Conservation (phyloP, 352 stramenopile genomes). For the Pythium rishiriense region DNA sequence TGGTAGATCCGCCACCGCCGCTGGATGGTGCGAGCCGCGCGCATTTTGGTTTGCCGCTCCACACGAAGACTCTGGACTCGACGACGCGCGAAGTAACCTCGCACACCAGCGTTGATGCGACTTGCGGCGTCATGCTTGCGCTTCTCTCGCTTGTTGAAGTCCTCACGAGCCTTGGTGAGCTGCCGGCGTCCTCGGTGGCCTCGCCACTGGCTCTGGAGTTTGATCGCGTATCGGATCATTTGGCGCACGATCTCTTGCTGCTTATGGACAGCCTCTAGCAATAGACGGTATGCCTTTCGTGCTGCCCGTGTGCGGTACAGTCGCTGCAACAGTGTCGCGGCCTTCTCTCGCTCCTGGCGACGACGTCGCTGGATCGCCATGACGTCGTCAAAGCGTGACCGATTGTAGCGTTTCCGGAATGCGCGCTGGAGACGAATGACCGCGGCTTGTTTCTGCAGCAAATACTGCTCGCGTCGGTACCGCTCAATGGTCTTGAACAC, state of each 20-base stretch:
- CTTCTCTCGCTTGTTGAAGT: slow-evolving; percentile 35
- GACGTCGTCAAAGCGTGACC: slow-evolving; percentile 72
- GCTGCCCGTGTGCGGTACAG: slow-evolving; percentile 60
- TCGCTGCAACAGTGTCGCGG: slow-evolving; percentile 54
- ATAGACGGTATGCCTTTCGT: slow-evolving; percentile 48
- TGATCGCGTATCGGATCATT: slow-evolving; percentile 45
- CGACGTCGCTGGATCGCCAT: slow-evolving; percentile 65
- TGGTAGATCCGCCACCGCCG: slow-evolving; percentile 49
- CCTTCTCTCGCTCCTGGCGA: slow-evolving; percentile 49
- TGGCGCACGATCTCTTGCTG: slow-evolving; percentile 40
- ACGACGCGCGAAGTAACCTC: slow-evolving; percentile 61
- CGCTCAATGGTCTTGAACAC: slow-evolving; percentile 67
- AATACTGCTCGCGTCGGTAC: slow-evolving; percentile 49
- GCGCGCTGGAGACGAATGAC: slow-evolving; percentile 48
- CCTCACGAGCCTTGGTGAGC: slow-evolving; percentile 32
- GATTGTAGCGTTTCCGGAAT: slow-evolving; percentile 63
- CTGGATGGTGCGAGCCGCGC: slow-evolving; percentile 54
- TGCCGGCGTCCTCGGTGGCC: slow-evolving; percentile 45
- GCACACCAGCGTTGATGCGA: slow-evolving; percentile 58
- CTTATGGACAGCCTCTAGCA: slow-evolving; percentile 44
- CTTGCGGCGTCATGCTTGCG: slow-evolving; percentile 48
- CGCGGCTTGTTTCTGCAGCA: slow-evolving; percentile 41
- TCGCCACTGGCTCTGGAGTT: slow-evolving; percentile 70
- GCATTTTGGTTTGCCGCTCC: slow-evolving; percentile 31
- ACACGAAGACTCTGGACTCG: slow-evolving; percentile 43